These are phyloP conservation scores for Metarhizium humberi DNA, from an alignment of 2,329 filamentous ascomycete genomes.

Conservation along the genomic window DNA sequence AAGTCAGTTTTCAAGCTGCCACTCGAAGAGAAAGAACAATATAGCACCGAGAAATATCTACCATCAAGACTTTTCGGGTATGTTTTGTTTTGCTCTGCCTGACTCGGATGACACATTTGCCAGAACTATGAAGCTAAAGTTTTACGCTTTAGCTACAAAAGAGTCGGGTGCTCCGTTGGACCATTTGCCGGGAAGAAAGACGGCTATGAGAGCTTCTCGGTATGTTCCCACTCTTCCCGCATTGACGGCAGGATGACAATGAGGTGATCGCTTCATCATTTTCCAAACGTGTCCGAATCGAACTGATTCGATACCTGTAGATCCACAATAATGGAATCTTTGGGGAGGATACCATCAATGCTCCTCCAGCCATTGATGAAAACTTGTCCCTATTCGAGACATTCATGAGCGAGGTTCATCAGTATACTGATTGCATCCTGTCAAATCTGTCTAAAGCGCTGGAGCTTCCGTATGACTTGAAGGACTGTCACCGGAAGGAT, in stretches of 20 bases:
- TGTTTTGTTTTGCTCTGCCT: not conserved
- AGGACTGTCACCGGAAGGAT: slow-evolving; percentile 8
- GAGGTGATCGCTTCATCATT: too few relatives aligned
- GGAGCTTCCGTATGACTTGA: slow-evolving; percentile 1
- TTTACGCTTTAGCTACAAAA: not conserved
- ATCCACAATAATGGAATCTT: slow-evolving; percentile 7
- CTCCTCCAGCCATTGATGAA: slow-evolving; percentile 3
- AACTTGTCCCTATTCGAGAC: slow-evolving; percentile 4
- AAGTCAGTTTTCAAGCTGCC: not conserved
- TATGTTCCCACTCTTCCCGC: not conserved
- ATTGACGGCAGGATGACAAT: too few relatives aligned
- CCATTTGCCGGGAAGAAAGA: slow-evolving; percentile 2
- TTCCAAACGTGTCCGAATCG: too few relatives aligned
- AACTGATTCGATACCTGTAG: slow-evolving; percentile 31
- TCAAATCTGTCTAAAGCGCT: slow-evolving; percentile 2
- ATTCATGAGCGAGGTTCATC: slow-evolving; percentile 6
- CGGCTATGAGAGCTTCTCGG: slow-evolving; percentile 5
- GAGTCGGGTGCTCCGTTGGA: slow-evolving; percentile 2
- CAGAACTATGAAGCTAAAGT: not conserved
- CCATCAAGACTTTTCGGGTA: slow-evolving; percentile 5
- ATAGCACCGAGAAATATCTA: slow-evolving; percentile 3
- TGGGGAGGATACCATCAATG: slow-evolving; percentile 3
- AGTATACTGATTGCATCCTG: slow-evolving; percentile 6
- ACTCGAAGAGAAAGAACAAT: slow-evolving; percentile 1
- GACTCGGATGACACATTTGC: too few relatives aligned